Evolutionary conservation across 2,329 filamentous ascomycete species (phyloP), one percentile per base, ranked within the genome.

Genomic region (Graphilbum fragrans): DNA sequence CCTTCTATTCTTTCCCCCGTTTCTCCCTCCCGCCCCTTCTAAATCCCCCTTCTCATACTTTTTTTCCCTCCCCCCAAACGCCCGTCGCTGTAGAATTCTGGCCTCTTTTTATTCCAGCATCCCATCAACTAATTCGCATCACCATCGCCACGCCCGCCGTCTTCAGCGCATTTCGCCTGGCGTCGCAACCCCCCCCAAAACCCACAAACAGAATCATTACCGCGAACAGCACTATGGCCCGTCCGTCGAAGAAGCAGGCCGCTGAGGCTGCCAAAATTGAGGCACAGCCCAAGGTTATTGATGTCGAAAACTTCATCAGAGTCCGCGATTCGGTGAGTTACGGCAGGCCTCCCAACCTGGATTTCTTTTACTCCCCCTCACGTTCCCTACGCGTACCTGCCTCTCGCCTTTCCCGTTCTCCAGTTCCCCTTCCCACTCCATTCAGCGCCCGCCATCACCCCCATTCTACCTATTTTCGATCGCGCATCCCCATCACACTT

Each of bases 321-420:
- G 86, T 87, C 38, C 77, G 86, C 54, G 86, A 93, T 58, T 80
- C 77, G 58, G 86, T 93, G 79, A 73, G 83, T 46, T 35, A 48
- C 43, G 45, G n/a, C 41, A 47, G 45, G 32, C 44, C 32, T 34
- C 7, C 12, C 17, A n/a, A n/a, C n/a, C n/a, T n/a, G n/a, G 25
- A 34, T 18, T 36, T 4, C 20, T 20, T 5, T 37, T 23, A 23
- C 23, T 38, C 21, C 16, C 19, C 6, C 38, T 20, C n/a, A 14
- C 21, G 19, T 27, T 11, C 18, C 39, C 19, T 32, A 17, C 11
- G 11, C 36, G 11, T 19, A 3, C 36, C 36, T 19, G 14, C 6
- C 17, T 22, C 19, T 19, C 34, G 38, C 43, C 62, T 19, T 37
- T 18, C 35, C 4, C 21, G 6, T 36, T 22, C 17, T 19, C 17